These are phyloP conservation scores for Leucoagaricus sp. DNA, from an alignment of 1,284 basidiomycete genomes.

Conservation along the genomic window DNA sequence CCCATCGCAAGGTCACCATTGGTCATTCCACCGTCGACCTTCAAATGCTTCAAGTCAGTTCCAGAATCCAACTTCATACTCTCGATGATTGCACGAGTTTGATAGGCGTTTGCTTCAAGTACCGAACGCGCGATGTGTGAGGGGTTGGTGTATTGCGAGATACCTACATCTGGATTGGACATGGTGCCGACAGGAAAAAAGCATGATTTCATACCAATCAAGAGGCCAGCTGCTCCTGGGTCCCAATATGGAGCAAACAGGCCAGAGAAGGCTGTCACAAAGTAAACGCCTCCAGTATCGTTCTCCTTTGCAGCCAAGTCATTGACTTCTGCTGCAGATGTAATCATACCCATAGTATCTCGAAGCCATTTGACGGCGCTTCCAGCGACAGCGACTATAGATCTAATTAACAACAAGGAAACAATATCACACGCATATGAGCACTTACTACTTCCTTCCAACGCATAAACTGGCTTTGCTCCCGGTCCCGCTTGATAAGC, in stretches of 20 bases:
- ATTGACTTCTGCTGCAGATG: constrained; percentile 84
- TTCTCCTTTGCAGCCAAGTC: constrained; percentile 77
- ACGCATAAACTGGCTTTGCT: constrained; percentile 84
- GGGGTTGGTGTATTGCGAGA: constrained; percentile 92
- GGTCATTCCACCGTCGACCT: constrained; percentile 95
- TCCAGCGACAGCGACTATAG: constrained; percentile 87
- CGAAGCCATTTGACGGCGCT: constrained; percentile 97
- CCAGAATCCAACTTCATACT: constrained; percentile 89
- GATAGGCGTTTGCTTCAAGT: constrained; percentile 88
- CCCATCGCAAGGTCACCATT: constrained; percentile 91
- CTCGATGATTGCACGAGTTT: constrained; percentile 93
- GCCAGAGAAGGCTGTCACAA: constrained; percentile 95
- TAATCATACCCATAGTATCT: constrained; percentile 87
- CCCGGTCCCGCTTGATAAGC: constrained; percentile 90
- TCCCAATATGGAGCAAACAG: constrained; percentile 95
- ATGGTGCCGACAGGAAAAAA: constrained; percentile 16
- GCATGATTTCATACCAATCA: constrained; percentile 63
- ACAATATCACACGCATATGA: neutral
- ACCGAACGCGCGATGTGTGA: constrained; percentile 94
- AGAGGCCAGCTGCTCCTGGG: constrained; percentile 77
- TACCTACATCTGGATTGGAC: constrained; percentile 40
- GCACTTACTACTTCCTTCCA: constrained; percentile 88
- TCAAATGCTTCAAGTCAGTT: constrained; percentile 76
- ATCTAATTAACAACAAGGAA: constrained; percentile 4
- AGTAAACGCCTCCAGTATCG: constrained; percentile 93